Base-by-base conservation (phyloP, 805 yeast species). In the Zygotorulaspora chibaensis region DNA sequence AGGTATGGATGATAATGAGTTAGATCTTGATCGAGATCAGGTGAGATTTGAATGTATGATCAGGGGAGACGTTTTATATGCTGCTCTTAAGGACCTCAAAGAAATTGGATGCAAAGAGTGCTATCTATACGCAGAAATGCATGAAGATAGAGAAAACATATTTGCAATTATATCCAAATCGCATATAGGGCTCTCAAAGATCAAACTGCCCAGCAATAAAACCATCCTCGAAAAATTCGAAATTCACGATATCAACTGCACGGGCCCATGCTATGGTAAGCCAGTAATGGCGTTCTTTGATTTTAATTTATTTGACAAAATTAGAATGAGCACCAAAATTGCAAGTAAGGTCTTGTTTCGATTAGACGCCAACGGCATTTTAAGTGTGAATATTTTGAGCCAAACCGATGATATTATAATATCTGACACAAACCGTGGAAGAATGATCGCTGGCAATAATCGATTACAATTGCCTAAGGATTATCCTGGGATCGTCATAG, bases 131-230 rank as follows among this genome's bases (percentile, higher is more conserved):
- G 75, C 73, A 7, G 65, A 70, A 11, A 59, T 66, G 6, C 54
- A 51, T 7, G 57, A 50, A 17, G 46, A 55, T 18, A 62, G 62
- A 25, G 60, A 58, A 26, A 62, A 55, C 33, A 52, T 63, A 2
- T 62, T 68, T 35, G 72, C 73, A 3, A 57, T 88, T 43, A 75
- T 84, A 4, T 83, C 93, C 0, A 74, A 73, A 33, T 86, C 91
- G 9, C 84, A 81, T n/a, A 72, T 86, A 38, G 96, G 95, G 0
- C 70, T 73, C 42, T 80, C 87, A 33, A 81, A 83, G 56, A 68
- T 87, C 16, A 72, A 75, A 8, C 73, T 83, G 38, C 95, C 95
- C 0, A 75, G 73, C 48, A 84, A 77, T 39, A 73, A 75, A 53
- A 69, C 79, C 2, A 76, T 80, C 10, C 61, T 88, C 27, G 91